Conservation (phyloP, 2,329 filamentous ascomycete species). For the Arthrobotrys conoides region DNA sequence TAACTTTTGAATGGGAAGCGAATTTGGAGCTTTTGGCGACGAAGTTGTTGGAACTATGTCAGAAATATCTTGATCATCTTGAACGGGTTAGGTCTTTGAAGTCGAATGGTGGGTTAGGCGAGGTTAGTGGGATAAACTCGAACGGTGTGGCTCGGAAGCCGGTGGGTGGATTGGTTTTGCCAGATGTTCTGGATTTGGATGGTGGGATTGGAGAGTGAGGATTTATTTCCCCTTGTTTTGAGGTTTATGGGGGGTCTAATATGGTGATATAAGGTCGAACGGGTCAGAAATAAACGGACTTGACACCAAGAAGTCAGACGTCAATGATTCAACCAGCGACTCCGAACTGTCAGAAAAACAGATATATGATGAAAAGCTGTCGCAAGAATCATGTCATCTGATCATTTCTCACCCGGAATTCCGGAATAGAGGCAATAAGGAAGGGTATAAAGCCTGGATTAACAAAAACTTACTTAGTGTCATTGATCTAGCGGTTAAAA, state of each 20-base stretch:
- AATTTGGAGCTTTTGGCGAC: slow-evolving; percentile 48
- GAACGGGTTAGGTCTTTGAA: not conserved
- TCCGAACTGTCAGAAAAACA: not conserved
- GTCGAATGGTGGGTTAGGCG: not conserved
- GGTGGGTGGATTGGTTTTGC: not conserved
- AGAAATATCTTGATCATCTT: slow-evolving; percentile 28
- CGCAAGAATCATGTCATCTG: slow-evolving; percentile 24
- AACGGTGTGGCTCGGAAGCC: not conserved
- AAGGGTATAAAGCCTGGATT: slow-evolving; percentile 8
- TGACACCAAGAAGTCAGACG: not conserved
- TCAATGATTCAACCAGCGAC: not conserved
- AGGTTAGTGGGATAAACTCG: not conserved
- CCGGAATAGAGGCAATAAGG: not conserved
- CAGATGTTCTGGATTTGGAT: not conserved
- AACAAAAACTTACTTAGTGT: not conserved
- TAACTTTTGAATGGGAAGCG: slow-evolving; percentile 52
- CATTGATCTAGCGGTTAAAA: not conserved
- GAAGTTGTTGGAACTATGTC: slow-evolving; percentile 45
- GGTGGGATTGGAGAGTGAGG: not conserved
- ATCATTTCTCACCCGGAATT: slow-evolving; percentile 34
- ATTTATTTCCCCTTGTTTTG: slow-evolving; percentile 9
- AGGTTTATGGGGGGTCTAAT: not conserved
- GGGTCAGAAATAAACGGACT: not conserved
- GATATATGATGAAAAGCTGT: slow-evolving; percentile 23
- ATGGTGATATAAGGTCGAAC: not conserved